A percentile compares a stretch with the other conserved stretches of the same genome.
Conservation (phyloP, 1,284 basidiomycete genomes). For the Wallemia ichthyophaga region DNA sequence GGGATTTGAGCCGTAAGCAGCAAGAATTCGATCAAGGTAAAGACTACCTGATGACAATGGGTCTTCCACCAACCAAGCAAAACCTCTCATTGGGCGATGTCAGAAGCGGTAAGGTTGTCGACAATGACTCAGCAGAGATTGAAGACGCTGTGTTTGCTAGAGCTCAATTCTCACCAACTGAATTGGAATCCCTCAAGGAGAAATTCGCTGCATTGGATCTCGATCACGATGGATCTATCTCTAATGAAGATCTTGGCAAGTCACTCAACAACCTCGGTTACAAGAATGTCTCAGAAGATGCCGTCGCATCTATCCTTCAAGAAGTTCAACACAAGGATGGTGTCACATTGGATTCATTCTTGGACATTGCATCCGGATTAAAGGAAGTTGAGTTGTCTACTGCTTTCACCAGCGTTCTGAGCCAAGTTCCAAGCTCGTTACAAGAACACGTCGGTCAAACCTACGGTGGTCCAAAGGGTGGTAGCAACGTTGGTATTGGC, state of each 20-base stretch:
- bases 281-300: not conserved
- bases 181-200: constrained; percentile 4
- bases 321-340: not conserved
- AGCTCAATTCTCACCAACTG: constrained; percentile 7
- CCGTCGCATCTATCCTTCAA: not conserved
- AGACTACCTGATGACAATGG: constrained; percentile 17
- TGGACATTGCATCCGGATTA: not conserved
- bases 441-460: not conserved
- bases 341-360: not conserved
- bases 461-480: not conserved
- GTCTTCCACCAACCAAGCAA: constrained; percentile 7
- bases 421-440: not conserved
- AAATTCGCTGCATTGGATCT: constrained; percentile 7
- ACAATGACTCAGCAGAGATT: constrained; percentile 4
- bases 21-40: constrained; percentile 25
- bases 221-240: constrained; percentile 7
- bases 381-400: not conserved
- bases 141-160: constrained; percentile 5
- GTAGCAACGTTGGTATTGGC: not conserved
- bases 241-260: constrained; percentile 1
- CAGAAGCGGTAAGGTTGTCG: constrained; percentile 6
- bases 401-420: not conserved
- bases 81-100: constrained; percentile 9
- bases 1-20: constrained; percentile 30
- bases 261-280: constrained; percentile 2